phyloP scores from a whole-genome alignment of 331 rosid species.

The Arachis monticola region DNA sequence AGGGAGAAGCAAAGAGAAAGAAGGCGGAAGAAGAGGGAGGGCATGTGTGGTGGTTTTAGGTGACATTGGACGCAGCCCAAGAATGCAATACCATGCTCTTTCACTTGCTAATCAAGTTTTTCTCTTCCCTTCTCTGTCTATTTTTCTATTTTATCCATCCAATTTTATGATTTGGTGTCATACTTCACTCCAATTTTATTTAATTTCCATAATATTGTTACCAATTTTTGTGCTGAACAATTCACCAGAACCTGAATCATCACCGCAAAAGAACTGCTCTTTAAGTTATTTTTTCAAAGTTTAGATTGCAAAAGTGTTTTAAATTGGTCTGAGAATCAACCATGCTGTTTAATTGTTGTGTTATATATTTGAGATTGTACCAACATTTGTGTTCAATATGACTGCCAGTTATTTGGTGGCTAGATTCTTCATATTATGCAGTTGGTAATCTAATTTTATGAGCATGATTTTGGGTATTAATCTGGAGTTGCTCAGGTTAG shows the following conservation, averaged over 20 bases:
- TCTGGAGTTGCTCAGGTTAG: neutral
- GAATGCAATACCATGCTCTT: slow-evolving; percentile 97
- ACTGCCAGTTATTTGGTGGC: neutral
- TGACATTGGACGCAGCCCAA: slow-evolving; percentile 95
- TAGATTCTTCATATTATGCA: slow-evolving; percentile 1
- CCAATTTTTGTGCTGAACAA: neutral
- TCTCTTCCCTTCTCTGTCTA: neutral
- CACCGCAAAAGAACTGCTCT: neutral
- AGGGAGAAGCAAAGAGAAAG: slow-evolving; percentile 43
- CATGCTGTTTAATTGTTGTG: slow-evolving; percentile 1
- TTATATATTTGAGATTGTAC: slow-evolving; percentile 15
- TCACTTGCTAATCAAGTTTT: slow-evolving; percentile 87
- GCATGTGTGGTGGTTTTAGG: slow-evolving; percentile 95
- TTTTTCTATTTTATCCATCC: neutral
- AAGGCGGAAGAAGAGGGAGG: slow-evolving; percentile 61
- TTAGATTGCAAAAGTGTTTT: slow-evolving; percentile 19
- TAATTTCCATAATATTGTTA: neutral
- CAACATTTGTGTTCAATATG: slow-evolving; percentile 5
- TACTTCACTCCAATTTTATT: slow-evolving; percentile 13
- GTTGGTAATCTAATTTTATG: slow-evolving; percentile 3
- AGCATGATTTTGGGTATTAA: slow-evolving; percentile 2
- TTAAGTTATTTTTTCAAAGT: slow-evolving; percentile 2
- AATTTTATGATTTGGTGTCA: neutral
- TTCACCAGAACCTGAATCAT: slow-evolving; percentile 5
- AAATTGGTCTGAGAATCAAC: neutral